Evolutionary conservation across 1,284 basidiomycete species (phyloP).

Genomic region (Schizophyllum amplum): DNA sequence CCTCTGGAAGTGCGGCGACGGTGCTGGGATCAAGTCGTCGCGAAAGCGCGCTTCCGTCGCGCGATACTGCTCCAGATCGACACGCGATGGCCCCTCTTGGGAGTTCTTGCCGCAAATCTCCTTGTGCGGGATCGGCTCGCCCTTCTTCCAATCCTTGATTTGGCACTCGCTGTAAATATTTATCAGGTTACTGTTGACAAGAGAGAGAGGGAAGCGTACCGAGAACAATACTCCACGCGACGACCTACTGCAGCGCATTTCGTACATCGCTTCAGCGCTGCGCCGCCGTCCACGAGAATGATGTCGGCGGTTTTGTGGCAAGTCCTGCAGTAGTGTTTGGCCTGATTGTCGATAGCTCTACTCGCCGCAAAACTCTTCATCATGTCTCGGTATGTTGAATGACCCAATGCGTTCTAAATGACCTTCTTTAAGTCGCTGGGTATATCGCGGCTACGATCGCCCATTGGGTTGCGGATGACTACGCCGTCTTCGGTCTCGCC

Average conservation of each 20-base stretch:
- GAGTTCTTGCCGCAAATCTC: neutral
- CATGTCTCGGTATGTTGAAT: neutral
- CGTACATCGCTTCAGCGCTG: neutral
- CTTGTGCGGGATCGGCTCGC: neutral
- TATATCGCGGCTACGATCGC: neutral
- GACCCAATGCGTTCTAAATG: too few relatives aligned
- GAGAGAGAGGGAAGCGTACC: neutral
- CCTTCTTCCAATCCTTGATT: neutral
- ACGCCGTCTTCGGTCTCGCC: neutral
- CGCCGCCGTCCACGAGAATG: neutral
- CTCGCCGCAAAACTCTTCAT: neutral
- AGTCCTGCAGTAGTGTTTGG: neutral
- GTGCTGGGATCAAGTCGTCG: neutral
- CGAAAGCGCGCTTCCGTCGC: neutral
- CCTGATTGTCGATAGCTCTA: neutral
- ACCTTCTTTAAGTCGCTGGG: too few relatives aligned
- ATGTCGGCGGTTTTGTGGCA: too few relatives aligned
- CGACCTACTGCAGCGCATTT: neutral
- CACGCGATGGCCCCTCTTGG: neutral
- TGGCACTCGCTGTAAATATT: neutral
- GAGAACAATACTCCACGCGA: neutral
- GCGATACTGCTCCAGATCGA: neutral
- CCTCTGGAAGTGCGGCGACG: neutral
- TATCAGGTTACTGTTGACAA: neutral
- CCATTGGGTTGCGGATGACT: neutral